These are phyloP conservation scores for Solidago caesia DNA, from an alignment of 129 eudicot genomes.

Conservation along the genomic window DNA sequence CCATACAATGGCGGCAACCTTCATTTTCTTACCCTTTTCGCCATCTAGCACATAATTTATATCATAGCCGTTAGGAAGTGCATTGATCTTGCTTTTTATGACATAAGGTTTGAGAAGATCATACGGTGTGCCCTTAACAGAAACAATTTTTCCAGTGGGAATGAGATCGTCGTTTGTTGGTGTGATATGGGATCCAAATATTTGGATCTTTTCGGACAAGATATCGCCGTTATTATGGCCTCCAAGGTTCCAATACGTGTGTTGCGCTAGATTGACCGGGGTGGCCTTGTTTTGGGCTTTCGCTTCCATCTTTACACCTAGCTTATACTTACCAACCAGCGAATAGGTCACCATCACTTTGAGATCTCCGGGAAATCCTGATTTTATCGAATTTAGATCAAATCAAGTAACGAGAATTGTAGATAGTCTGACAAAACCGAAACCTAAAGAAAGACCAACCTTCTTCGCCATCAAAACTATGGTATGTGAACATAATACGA, in stretches of 20 bases:
- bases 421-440: not conserved
- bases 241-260: slow-evolving; percentile 91
- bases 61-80: slow-evolving; percentile 62
- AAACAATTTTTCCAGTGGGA: slow-evolving; percentile 61
- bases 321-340: slow-evolving; percentile 44
- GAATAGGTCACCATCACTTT: slow-evolving; percentile 56
- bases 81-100: slow-evolving; percentile 55
- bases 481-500: slow-evolving; percentile 31
- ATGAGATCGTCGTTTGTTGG: slow-evolving; percentile 55
- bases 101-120: slow-evolving; percentile 61
- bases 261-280: slow-evolving; percentile 83
- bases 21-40: slow-evolving; percentile 44
- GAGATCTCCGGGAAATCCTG: slow-evolving; percentile 88
- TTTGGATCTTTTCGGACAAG: slow-evolving; percentile 53
- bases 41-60: slow-evolving; percentile 68
- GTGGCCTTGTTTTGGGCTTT: slow-evolving; percentile 77
- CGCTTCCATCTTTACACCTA: slow-evolving; percentile 61
- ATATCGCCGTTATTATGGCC: slow-evolving; percentile 71
- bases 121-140: slow-evolving; percentile 70
- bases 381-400: not conserved
- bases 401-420: slow-evolving; percentile 4
- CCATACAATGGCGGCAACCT: slow-evolving; percentile 53
- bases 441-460: slow-evolving; percentile 16
- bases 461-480: slow-evolving; percentile 51
- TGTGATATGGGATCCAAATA: slow-evolving; percentile 63